Conservation (phyloP, 1,284 basidiomycete genomes). For the Ustilago trichophora region DNA sequence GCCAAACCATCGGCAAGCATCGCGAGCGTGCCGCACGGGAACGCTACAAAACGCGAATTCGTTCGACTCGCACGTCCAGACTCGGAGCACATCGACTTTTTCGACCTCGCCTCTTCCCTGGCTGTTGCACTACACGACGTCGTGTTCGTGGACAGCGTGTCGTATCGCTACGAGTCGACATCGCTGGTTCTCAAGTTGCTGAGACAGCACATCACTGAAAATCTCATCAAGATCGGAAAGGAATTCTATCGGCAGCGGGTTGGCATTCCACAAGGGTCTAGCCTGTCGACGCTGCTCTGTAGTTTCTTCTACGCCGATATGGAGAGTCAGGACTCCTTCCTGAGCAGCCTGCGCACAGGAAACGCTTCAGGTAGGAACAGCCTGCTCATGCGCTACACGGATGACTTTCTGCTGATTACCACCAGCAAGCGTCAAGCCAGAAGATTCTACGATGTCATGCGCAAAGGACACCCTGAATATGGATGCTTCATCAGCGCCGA, state of each 20-base stretch:
- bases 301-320: slow-evolving; percentile 84
- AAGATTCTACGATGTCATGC: slow-evolving; percentile 81
- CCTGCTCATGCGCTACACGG: slow-evolving; percentile 77
- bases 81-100: slow-evolving; percentile 80
- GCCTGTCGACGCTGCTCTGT: slow-evolving; percentile 86
- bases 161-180: slow-evolving; percentile 72
- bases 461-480: slow-evolving; percentile 78
- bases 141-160: slow-evolving; percentile 85
- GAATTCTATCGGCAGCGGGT: slow-evolving; percentile 83
- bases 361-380: background rate
- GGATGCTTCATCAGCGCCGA: slow-evolving; percentile 87
- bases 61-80: slow-evolving; percentile 46
- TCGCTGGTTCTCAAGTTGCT: slow-evolving; percentile 78
- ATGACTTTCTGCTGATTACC: slow-evolving; percentile 92
- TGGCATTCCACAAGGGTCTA: slow-evolving; percentile 95
- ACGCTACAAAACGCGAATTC: slow-evolving; percentile 26
- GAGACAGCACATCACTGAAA: slow-evolving; percentile 87
- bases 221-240: slow-evolving; percentile 77
- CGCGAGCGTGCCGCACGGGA: background rate
- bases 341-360: slow-evolving; percentile 72
- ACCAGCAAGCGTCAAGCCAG: slow-evolving; percentile 75
- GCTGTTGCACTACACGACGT: slow-evolving; percentile 77
- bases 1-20: background rate
- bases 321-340: slow-evolving; percentile 72
- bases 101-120: slow-evolving; percentile 68